Percentiles rank a stretch among this genome's conserved stretches.
Conservation (phyloP, 495 filamentous ascomycete species). For the Evernia prunastri region DNA sequence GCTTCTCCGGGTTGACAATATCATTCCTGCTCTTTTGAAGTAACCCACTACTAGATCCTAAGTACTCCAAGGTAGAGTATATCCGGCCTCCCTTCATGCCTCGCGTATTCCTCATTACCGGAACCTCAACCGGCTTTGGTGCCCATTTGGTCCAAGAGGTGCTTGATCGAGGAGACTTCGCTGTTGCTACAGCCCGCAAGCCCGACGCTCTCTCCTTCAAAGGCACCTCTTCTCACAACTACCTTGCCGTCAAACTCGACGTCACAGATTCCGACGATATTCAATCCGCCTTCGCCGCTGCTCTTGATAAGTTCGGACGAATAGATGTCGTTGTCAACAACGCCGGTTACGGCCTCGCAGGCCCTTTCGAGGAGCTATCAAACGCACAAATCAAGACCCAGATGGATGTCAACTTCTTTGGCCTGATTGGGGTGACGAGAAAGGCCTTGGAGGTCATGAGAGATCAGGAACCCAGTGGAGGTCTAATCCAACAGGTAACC, state of each 20-base stretch:
- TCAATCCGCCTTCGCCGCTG: slow-evolving; percentile 26
- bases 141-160: slow-evolving; percentile 33
- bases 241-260: slow-evolving; percentile 28
- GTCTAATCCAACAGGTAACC: slow-evolving; percentile 42
- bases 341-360: slow-evolving; percentile 31
- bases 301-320: slow-evolving; percentile 29
- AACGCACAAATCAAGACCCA: slow-evolving; percentile 23
- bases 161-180: slow-evolving; percentile 35
- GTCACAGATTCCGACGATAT: slow-evolving; percentile 29
- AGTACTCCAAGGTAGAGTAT: too few species aligned
- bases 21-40: too few species aligned
- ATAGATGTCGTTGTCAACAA: slow-evolving; percentile 40
- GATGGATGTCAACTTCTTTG: slow-evolving; percentile 28
- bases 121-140: slow-evolving; percentile 37
- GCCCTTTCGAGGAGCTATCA: slow-evolving; percentile 23
- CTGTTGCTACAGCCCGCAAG: slow-evolving; percentile 37
- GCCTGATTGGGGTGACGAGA: slow-evolving; percentile 32
- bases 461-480: slow-evolving; percentile 34
- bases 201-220: slow-evolving; percentile 27
- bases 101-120: slow-evolving; percentile 36
- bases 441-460: slow-evolving; percentile 41
- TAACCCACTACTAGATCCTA: too few species aligned
- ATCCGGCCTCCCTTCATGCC: too few species aligned
- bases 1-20: too few species aligned
- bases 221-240: slow-evolving; percentile 18